These are phyloP conservation scores for Allantophomopsis cytisporea DNA, from an alignment of 2,329 filamentous ascomycete genomes.

Conservation along the genomic window DNA sequence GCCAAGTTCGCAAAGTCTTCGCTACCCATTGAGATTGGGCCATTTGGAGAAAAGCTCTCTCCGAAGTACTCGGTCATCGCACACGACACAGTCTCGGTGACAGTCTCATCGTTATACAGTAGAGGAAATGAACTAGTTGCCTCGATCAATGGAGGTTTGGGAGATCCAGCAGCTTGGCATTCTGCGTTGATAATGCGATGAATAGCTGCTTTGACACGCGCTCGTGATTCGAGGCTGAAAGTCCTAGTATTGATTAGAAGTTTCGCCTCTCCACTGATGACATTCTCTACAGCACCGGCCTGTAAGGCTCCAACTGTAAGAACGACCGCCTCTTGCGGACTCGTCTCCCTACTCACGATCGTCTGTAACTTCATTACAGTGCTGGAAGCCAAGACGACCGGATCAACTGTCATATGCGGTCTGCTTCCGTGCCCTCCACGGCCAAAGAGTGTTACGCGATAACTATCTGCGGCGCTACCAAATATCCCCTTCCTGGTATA, in stretches of 20 bases:
- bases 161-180: constrained; percentile 28
- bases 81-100: constrained; percentile 4
- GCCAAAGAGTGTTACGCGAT: constrained; percentile 24
- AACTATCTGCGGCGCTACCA: constrained; percentile 20
- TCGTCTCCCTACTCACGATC: constrained; percentile 23
- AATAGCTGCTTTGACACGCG: constrained; percentile 22
- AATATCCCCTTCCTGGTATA: constrained; percentile 19
- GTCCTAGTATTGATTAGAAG: constrained; percentile 27
- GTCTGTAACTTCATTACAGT: constrained; percentile 25
- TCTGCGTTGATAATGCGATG: constrained; percentile 35
- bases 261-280: constrained; percentile 27
- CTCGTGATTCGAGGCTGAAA: constrained; percentile 16
- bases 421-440: constrained; percentile 26
- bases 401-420: constrained; percentile 30
- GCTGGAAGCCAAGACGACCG: constrained; percentile 26
- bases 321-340: constrained; percentile 25
- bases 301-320: constrained; percentile 29
- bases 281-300: constrained; percentile 26
- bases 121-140: constrained; percentile 8
- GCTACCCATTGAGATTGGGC: constrained; percentile 5
- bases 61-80: constrained; percentile 10
- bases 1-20: constrained; percentile 5
- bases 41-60: constrained; percentile 5
- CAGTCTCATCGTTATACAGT: constrained; percentile 9
- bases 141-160: constrained; percentile 6